phyloP scores from a whole-genome alignment of 257 asterid genomes.

The Pogostemon cablin region DNA sequence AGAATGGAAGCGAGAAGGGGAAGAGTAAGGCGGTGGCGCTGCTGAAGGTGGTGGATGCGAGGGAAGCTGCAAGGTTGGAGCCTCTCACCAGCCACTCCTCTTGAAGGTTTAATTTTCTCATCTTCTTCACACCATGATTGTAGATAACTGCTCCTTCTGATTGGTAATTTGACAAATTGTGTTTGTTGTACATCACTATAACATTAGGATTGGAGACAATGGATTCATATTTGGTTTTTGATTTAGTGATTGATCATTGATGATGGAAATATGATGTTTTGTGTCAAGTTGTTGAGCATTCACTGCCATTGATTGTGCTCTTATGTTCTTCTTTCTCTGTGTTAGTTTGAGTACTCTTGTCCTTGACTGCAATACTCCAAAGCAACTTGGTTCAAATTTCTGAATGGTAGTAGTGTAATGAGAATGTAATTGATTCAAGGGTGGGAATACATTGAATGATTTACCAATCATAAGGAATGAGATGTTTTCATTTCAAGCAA shows the following conservation, averaged over 20 bases:
- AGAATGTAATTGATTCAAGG: too few species aligned
- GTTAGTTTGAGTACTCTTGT: too few species aligned
- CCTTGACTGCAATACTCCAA: too few species aligned
- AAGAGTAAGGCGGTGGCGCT: constrained; percentile 61
- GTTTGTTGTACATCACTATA: constrained; percentile 21
- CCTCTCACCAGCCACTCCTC: constrained; percentile 37
- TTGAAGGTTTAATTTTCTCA: constrained; percentile 24
- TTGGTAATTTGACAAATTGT: background rate
- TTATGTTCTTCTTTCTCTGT: too few species aligned
- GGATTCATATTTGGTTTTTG: constrained; percentile 5
- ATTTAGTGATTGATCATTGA: background rate
- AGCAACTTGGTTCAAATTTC: too few species aligned
- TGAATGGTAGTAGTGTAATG: too few species aligned
- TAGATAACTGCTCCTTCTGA: constrained; percentile 27
- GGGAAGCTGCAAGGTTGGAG: constrained; percentile 31
- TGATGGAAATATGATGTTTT: background rate
- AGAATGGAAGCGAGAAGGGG: constrained; percentile 78
- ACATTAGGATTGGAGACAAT: background rate
- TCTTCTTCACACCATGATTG: constrained; percentile 22
- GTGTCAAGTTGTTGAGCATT: background rate
- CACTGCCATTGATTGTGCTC: background rate
- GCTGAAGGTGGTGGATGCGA: constrained; percentile 53
- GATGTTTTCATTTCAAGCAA: too few species aligned
- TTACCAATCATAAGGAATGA: too few species aligned
- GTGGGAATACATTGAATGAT: too few species aligned